Evolutionary conservation across 208 protist species (phyloP), one percentile per base, ranked within the genome.

Genomic region (Trichomonas vaginalis): DNA sequence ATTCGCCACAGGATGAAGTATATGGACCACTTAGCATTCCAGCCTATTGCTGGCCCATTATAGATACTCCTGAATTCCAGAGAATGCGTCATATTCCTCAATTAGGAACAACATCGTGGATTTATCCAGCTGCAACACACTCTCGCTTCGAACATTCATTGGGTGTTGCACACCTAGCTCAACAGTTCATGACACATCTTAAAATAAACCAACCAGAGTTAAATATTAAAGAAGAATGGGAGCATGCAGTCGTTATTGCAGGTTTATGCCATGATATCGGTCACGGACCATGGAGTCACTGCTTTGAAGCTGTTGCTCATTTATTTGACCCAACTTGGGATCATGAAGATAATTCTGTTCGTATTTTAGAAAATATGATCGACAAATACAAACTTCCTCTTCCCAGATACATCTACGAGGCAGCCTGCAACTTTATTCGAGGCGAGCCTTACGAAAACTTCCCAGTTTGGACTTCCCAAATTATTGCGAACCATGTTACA

Each of bases 141-240:
- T 96, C 70, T 12, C 17, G 97, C 10, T 97, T 96, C 48, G 97
- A 97, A 35, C 97, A 97, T 40, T 97, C 96, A 35, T 27, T 97
- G 8, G 97, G 97, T 14, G 92, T 96, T 61, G 90, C 47, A 32
- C 95, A 97, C 39, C 88, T 97, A 27, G 96, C 97, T 0, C 35
- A 48, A 27, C 9, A 42, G 39, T 80, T 96, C 27, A n/a, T 95
- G 6, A 62, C 95, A 6, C 47, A 79, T 21, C 12, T 97, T 0
- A 17, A 51, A 42, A 21, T 3, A 1, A 32, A 4, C 21, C 95
- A 97, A 45, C 95, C 95, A 15, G 95, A 97, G 39, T 23, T 95
- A 3, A 47, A 88, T 21, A 88, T 95, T 48, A 3, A 95, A 48
- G 39, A 42, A 51, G 92, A 86, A 61, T 56, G 35, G 23, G 0